A percentile compares a stretch with the other conserved stretches of the same genome.
phyloP scores from a whole-genome alignment of 352 stramenopile genomes.

The Plasmopara halstedii region DNA sequence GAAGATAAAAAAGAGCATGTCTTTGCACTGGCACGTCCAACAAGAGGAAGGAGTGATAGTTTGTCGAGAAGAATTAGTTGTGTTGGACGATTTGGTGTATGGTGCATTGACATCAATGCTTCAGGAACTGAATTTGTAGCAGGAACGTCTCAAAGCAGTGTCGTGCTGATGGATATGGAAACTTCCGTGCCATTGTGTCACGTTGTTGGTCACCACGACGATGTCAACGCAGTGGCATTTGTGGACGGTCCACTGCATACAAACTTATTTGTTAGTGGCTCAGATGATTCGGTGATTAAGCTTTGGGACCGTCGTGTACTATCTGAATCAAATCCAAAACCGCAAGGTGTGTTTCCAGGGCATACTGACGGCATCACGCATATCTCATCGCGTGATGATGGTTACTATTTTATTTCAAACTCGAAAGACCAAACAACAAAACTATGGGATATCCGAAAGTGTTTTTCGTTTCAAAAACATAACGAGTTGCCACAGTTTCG shows the following conservation, averaged over 20 bases:
- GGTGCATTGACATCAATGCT: slow-evolving; percentile 71
- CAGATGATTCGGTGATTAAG: slow-evolving; percentile 79
- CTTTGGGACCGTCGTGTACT: slow-evolving; percentile 79
- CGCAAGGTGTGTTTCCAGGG: slow-evolving; percentile 72
- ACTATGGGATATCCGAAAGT: slow-evolving; percentile 82
- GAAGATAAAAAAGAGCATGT: slow-evolving; percentile 41
- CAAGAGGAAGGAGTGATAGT: slow-evolving; percentile 13
- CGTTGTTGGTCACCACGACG: slow-evolving; percentile 59
- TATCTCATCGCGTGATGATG: slow-evolving; percentile 76
- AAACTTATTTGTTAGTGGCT: slow-evolving; percentile 82
- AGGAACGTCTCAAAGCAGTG: slow-evolving; percentile 60
- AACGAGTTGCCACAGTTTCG: slow-evolving; percentile 35
- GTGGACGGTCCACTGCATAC: slow-evolving; percentile 71
- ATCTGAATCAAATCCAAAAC: slow-evolving; percentile 58
- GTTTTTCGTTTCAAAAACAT: slow-evolving; percentile 39
- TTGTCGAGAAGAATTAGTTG: slow-evolving; percentile 13
- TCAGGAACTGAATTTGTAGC: slow-evolving; percentile 76
- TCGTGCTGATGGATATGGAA: slow-evolving; percentile 79
- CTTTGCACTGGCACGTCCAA: slow-evolving; percentile 30
- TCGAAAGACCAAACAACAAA: slow-evolving; percentile 79
- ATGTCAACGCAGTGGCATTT: slow-evolving; percentile 83
- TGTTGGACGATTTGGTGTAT: slow-evolving; percentile 64
- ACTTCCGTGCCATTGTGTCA: slow-evolving; percentile 60
- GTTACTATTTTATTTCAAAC: slow-evolving; percentile 87
- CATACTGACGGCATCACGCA: slow-evolving; percentile 80